A percentile compares a stretch with the other conserved stretches of the same genome.
Evolutionary conservation across 257 asterid genomes (phyloP).

Genomic region (Nicotiana undulata): DNA sequence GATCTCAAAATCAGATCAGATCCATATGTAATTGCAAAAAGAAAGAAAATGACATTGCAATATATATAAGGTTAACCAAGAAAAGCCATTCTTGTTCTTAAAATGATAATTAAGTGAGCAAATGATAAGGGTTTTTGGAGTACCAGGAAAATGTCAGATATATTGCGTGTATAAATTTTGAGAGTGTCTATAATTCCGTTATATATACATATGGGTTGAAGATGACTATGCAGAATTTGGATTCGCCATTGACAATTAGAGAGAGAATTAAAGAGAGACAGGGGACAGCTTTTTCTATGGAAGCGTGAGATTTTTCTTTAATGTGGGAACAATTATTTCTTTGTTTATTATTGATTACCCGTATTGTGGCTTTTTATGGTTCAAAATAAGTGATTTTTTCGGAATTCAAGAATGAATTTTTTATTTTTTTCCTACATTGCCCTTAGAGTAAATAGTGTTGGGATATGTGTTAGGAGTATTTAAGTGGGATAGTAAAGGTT

Average conservation of each 20-base stretch:
- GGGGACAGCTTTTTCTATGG: slow-evolving; percentile 32
- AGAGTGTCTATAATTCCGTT: neutral
- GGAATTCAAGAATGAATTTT: no score
- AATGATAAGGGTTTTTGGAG: neutral
- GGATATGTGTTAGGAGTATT: no score
- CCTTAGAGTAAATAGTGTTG: no score
- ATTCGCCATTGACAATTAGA: slow-evolving; percentile 46
- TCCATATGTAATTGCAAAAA: slow-evolving; percentile 24
- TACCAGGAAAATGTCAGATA: neutral
- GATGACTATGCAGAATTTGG: slow-evolving; percentile 25
- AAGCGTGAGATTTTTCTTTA: neutral
- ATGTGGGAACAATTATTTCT: neutral
- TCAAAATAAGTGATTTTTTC: no score
- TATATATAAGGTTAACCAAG: neutral
- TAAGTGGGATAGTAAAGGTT: no score
- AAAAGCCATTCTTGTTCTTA: neutral
- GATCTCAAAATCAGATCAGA: slow-evolving; percentile 61
- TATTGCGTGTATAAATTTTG: neutral
- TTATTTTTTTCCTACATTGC: no score
- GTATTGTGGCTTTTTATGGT: no score
- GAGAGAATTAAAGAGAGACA: slow-evolving; percentile 25
- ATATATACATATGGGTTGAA: neutral
- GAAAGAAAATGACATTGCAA: neutral
- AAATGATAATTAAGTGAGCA: slow-evolving; percentile 2
- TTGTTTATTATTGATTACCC: no score